phyloP scores from a whole-genome alignment of 352 stramenopile genomes.

The Saprolegnia parasitica region DNA sequence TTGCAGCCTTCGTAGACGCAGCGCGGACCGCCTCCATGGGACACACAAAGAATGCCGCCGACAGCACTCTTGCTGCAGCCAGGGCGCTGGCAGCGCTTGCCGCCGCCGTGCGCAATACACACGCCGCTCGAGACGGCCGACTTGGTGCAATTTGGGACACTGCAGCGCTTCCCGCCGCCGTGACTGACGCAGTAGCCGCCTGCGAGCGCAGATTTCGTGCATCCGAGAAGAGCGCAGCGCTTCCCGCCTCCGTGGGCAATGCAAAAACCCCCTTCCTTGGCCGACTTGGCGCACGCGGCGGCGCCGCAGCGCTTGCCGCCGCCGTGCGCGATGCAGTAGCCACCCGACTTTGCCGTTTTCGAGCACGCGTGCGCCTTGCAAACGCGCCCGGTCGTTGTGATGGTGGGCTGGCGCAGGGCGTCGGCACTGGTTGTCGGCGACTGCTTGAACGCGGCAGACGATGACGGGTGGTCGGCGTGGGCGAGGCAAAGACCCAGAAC shows the following conservation, averaged over 20 bases:
- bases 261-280: conserved; percentile 30
- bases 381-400: not conserved
- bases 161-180: conserved; percentile 69
- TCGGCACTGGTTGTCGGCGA: not conserved
- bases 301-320: conserved; percentile 29
- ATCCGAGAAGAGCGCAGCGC: conserved; percentile 23
- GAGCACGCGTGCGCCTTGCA: conserved; percentile 1
- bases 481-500: conserved; percentile 5
- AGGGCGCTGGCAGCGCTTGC: conserved; percentile 25
- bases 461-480: not conserved
- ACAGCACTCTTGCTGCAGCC: conserved; percentile 31
- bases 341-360: conserved; percentile 27
- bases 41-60: conserved; percentile 28
- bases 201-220: conserved; percentile 35
- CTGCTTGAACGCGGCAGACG: not conserved
- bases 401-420: not conserved
- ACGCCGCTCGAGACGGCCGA: conserved; percentile 64
- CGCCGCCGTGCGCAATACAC: conserved; percentile 64
- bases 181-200: conserved; percentile 77
- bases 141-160: conserved; percentile 62
- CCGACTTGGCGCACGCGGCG: conserved; percentile 22
- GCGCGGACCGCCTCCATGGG: conserved; percentile 30
- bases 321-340: conserved; percentile 30
- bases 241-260: conserved; percentile 31
- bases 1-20: conserved; percentile 26